Evolutionary conservation across 805 yeast genomes (phyloP).

Genomic region (Nakazawaea peltata): DNA sequence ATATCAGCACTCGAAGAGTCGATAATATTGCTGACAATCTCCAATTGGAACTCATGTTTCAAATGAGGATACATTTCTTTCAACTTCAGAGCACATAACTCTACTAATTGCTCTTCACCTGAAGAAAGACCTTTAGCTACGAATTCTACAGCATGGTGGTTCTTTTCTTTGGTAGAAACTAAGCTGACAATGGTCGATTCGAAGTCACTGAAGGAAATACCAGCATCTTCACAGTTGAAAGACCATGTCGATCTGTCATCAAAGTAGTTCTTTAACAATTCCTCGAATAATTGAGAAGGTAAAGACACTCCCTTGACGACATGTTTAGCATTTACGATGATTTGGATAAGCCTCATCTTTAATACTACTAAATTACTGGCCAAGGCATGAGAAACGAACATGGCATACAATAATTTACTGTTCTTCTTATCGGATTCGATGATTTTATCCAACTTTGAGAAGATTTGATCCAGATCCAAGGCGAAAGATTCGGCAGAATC

Average conservation of each 20-base stretch:
- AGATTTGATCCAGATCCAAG: conserved; percentile 42
- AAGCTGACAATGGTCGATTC: conserved; percentile 53
- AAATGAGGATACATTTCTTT: conserved; percentile 48
- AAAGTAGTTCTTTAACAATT: conserved; percentile 37
- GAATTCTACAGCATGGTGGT: conserved; percentile 50
- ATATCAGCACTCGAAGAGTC: conserved; percentile 39
- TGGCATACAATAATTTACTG: conserved; percentile 51
- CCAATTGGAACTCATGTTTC: conserved; percentile 48
- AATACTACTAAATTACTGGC: conserved; percentile 43
- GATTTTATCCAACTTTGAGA: conserved; percentile 23
- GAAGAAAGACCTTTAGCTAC: conserved; percentile 45
- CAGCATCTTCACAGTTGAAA: conserved; percentile 34
- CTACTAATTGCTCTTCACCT: conserved; percentile 33
- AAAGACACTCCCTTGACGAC: conserved; percentile 32
- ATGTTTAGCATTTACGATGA: conserved; percentile 32
- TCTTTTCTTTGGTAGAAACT: conserved; percentile 55
- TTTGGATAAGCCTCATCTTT: conserved; percentile 41
- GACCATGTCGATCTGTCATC: conserved; percentile 37
- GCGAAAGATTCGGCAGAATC: conserved; percentile 32
- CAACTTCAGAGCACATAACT: conserved; percentile 42
- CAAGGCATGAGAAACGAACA: conserved; percentile 62
- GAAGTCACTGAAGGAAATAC: conserved; percentile 42
- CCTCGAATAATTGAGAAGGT: conserved; percentile 40
- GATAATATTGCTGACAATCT: conserved; percentile 50
- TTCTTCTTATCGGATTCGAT: conserved; percentile 43